Evolutionary conservation across 208 protist species (phyloP), one percentile per base, ranked within the genome.

Genomic region (Acanthamoeba polyphaga): DNA sequence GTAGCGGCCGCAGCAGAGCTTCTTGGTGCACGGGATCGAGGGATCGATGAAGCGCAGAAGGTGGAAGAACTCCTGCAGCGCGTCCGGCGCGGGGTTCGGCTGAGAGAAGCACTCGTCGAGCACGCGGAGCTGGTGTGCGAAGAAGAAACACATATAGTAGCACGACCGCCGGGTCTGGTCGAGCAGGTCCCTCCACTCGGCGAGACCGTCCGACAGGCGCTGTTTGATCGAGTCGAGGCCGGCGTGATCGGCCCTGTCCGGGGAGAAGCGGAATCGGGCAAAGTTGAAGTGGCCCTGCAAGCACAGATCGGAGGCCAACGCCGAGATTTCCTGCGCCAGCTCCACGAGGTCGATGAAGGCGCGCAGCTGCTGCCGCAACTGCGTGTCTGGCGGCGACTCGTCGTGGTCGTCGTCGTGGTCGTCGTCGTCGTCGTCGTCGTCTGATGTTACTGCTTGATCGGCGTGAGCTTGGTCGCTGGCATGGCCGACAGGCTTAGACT

Each of bases 131-230:
- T 78, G 70, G 38, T 78, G 70, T 46, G 70, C 29, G 38, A 78
- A 78, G 70, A 78, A 78, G 70, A 78, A 78, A 43, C 70, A 78
- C 32, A 78, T 32, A 10, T 78, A 78, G 22, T 78, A 78, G 70
- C 70, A 78, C 2, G 70, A 78, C 70, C 38, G 29, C 32, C 70
- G 10, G 32, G 38, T 24, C 38, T 78, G 32, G 29, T 32, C 70
- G 70, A 78, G 70, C 38, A 46, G 70, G 10, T 78, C 38, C 70
- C 6, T 43, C 70, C 70, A 78, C 70, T 43, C 70, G 38, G 38
- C 70, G 8, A 78, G 38, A 32, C 22, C 70, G 1, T 78, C 32
- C 32, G 70, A 32, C 70, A 78, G 38, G 15, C 22, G 15, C 70
- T 78, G 32, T 22, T 78, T 78, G 22, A 78, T 43, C 70, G 29